Evolutionary conservation across 257 asterid genomes (phyloP), one percentile per base, ranked within the genome.

Genomic region (Solanum lycopersicoides): DNA sequence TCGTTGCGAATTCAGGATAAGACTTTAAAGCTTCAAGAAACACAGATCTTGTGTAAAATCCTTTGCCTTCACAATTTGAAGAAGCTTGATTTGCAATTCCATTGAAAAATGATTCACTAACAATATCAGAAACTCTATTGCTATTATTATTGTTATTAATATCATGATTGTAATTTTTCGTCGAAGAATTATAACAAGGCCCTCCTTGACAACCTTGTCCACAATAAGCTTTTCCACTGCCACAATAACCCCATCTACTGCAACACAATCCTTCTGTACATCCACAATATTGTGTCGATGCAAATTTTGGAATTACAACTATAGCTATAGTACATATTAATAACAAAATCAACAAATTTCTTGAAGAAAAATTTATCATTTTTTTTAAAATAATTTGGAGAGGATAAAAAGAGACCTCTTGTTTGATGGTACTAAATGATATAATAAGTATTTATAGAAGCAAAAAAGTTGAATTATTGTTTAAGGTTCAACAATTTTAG

Each of bases 201-300:
- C 95, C 95, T 9, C 72, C 83, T 6, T 88, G 90, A 80, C 94
- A 93, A 30, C 93, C 93, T 12, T 56, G 5, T 18, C 95, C 94
- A 75, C 95, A 92, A 66, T 89, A 93, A 18, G 66, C 90, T 15
- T 5, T 35, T 1, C 87, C 87, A 35, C 89, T 85, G 32, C 95
- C 95, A 68, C 95, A 93, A 23, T 83, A 92, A 59, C 95, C 95
- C 72, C 32, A 90, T 16, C 23, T 88, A 88, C 93, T 92, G 75
- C 95, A 93, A 83, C 95, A 93, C 65, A 86, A 41, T 71, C 91
- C 84, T 7, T 88, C 25, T 0, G 90, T 72, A n/a, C 95, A 93
- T 42, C 92, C 87, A 71, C 95, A 92, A 83, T 92, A 89, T 7
- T 93, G 94, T 68, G 89, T 88, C 37, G 82, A 76, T 8, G 63